Percentiles rank a stretch among this genome's conserved stretches.
phyloP scores from a whole-genome alignment of 2,329 filamentous ascomycete genomes.

The Claviceps spartinae region DNA sequence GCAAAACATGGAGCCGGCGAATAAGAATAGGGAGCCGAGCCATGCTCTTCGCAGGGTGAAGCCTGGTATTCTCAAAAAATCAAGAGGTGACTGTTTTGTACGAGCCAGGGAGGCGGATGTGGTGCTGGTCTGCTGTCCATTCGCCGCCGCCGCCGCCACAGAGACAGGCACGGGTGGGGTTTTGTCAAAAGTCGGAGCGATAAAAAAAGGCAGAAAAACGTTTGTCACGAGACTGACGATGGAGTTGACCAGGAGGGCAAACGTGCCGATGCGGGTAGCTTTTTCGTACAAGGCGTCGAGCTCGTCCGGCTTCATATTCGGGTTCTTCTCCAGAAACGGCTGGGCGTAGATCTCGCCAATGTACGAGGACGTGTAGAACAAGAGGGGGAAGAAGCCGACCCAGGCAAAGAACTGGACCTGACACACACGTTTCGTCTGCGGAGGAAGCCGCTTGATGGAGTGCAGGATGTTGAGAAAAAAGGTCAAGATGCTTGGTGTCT shows the following conservation, averaged over 20 bases:
- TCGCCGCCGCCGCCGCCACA: not conserved
- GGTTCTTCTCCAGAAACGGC: slow-evolving; percentile 63
- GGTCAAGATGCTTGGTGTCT: slow-evolving; percentile 51
- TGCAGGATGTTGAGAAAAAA: slow-evolving; percentile 71
- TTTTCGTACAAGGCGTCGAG: slow-evolving; percentile 71
- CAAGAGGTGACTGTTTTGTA: slow-evolving; percentile 34
- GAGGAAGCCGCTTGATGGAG: slow-evolving; percentile 65
- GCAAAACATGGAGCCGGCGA: slow-evolving; percentile 66
- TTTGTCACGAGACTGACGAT: slow-evolving; percentile 73
- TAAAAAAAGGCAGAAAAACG: slow-evolving; percentile 71
- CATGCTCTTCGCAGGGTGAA: slow-evolving; percentile 81
- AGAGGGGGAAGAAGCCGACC: slow-evolving; percentile 90
- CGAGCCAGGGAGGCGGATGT: not conserved
- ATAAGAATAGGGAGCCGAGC: slow-evolving; percentile 75
- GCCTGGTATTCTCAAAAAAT: slow-evolving; percentile 59
- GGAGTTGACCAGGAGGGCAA: slow-evolving; percentile 79
- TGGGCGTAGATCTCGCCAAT: slow-evolving; percentile 88
- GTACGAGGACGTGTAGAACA: slow-evolving; percentile 92
- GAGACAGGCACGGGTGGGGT: slow-evolving; percentile 11
- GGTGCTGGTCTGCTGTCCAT: not conserved
- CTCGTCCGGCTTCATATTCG: slow-evolving; percentile 61
- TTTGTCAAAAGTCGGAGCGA: slow-evolving; percentile 63
- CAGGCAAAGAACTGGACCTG: slow-evolving; percentile 74
- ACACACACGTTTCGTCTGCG: slow-evolving; percentile 72
- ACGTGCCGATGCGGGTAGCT: slow-evolving; percentile 75